phyloP scores from a whole-genome alignment of 805 yeast genomes.

The Sugiyamaella americana region DNA sequence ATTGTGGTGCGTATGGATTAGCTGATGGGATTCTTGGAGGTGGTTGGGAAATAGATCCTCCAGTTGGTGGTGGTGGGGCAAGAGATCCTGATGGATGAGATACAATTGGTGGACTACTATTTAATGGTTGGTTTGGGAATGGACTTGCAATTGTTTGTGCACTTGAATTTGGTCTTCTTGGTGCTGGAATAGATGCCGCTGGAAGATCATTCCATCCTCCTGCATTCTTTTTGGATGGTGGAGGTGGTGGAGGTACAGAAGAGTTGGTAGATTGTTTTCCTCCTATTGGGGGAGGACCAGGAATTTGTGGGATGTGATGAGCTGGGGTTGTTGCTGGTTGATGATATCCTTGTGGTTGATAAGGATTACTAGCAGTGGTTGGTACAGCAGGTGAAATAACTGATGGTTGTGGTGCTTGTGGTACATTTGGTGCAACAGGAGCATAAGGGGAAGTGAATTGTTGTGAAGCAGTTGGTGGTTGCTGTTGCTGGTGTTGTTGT shows the following conservation, averaged over 20 bases:
- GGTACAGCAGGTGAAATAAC: constrained; percentile 5
- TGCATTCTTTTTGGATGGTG: constrained; percentile 21
- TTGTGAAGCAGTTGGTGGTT: constrained; percentile 4
- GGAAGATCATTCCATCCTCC: constrained; percentile 30
- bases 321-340: background rate
- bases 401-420: constrained; percentile 4
- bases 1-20: constrained; percentile 22
- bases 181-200: constrained; percentile 20
- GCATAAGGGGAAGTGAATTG: constrained; percentile 16
- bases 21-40: constrained; percentile 21
- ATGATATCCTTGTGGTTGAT: constrained; percentile 16
- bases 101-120: constrained; percentile 31
- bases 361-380: constrained; percentile 10
- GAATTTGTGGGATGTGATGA: constrained; percentile 1
- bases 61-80: constrained; percentile 17
- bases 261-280: constrained; percentile 22
- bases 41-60: constrained; percentile 19
- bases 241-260: constrained; percentile 15
- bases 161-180: constrained; percentile 25
- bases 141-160: constrained; percentile 22
- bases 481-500: background rate
- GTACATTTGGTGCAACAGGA: constrained; percentile 13
- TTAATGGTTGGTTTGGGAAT: constrained; percentile 21
- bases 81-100: constrained; percentile 21
- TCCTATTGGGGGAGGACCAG: constrained; percentile 18